phyloP scores from a whole-genome alignment of 192 early-diverging fungal species.

The Physocladia obscura region DNA sequence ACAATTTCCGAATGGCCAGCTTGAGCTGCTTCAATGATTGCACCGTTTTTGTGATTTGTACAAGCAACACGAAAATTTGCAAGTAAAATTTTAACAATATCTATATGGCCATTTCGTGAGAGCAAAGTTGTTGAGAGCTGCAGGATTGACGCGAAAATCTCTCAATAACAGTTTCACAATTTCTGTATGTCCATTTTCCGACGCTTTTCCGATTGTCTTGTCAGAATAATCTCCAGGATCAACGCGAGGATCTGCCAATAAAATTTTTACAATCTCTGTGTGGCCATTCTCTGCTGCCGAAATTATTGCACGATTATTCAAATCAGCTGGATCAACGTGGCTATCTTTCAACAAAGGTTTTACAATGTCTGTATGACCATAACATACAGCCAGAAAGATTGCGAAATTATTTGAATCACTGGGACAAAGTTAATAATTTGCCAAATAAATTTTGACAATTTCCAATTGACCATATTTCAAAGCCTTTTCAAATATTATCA shows the following conservation, averaged over 20 bases:
- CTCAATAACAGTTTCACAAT: too few species aligned
- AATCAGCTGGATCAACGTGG: not conserved
- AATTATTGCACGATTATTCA: not conserved
- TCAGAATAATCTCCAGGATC: too few species aligned
- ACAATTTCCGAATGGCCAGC: slow-evolving; percentile 20
- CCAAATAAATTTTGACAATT: too few species aligned
- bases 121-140: too few species aligned
- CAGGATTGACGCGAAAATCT: too few species aligned
- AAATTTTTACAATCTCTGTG: slow-evolving; percentile 19
- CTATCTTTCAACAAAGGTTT: slow-evolving; percentile 8
- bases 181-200: too few species aligned
- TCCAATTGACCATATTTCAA: too few species aligned
- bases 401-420: too few species aligned
- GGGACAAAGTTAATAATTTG: too few species aligned
- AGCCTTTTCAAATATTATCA: too few species aligned
- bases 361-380: slow-evolving; percentile 27
- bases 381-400: slow-evolving; percentile 3
- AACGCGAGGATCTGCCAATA: slow-evolving; percentile 14
- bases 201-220: too few species aligned
- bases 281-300: slow-evolving; percentile 25
- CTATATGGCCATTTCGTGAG: slow-evolving; percentile 28
- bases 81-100: slow-evolving; percentile 16
- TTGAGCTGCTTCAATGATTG: slow-evolving; percentile 14
- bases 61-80: slow-evolving; percentile 12
- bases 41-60: not conserved